A percentile compares a stretch with the other conserved stretches of the same genome.
Evolutionary conservation across 805 yeast species (phyloP).

Genomic region (Henningerozyma blattae): DNA sequence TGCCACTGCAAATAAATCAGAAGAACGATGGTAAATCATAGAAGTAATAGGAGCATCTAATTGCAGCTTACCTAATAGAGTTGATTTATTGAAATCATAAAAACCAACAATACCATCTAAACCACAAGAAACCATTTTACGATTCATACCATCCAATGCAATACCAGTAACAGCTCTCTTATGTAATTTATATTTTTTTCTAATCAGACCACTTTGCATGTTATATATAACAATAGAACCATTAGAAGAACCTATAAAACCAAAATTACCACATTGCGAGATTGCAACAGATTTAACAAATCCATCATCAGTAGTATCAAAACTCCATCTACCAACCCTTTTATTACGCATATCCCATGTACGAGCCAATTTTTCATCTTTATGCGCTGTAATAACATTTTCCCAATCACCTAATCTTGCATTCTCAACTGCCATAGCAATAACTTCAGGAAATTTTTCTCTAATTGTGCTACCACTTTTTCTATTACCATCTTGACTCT

Average conservation of each 20-base stretch:
- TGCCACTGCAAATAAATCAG: conserved; percentile 76
- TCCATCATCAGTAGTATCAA: conserved; percentile 70
- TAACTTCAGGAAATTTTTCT: conserved; percentile 69
- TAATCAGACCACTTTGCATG: conserved; percentile 76
- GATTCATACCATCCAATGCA: conserved; percentile 81
- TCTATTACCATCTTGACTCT: conserved; percentile 34
- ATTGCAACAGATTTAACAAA: conserved; percentile 63
- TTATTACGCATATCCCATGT: conserved; percentile 80
- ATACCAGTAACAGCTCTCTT: conserved; percentile 80
- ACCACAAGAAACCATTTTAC: conserved; percentile 76
- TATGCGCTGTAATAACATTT: conserved; percentile 79
- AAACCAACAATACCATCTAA: conserved; percentile 84
- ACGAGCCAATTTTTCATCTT: conserved; percentile 70
- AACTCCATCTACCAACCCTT: conserved; percentile 62
- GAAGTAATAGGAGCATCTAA: conserved; percentile 69
- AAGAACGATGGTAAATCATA: conserved; percentile 65
- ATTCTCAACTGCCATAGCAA: conserved; percentile 56
- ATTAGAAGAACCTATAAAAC: conserved; percentile 71
- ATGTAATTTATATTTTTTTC: conserved; percentile 60
- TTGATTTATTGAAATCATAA: conserved; percentile 68
- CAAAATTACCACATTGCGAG: conserved; percentile 93
- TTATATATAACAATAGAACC: conserved; percentile 85
- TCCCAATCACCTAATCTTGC: conserved; percentile 88
- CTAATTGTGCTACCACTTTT: conserved; percentile 47
- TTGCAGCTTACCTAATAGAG: conserved; percentile 51